Base-by-base conservation (phyloP, 371 early-diverging fungal genomes). In the Batkoa obscura region DNA sequence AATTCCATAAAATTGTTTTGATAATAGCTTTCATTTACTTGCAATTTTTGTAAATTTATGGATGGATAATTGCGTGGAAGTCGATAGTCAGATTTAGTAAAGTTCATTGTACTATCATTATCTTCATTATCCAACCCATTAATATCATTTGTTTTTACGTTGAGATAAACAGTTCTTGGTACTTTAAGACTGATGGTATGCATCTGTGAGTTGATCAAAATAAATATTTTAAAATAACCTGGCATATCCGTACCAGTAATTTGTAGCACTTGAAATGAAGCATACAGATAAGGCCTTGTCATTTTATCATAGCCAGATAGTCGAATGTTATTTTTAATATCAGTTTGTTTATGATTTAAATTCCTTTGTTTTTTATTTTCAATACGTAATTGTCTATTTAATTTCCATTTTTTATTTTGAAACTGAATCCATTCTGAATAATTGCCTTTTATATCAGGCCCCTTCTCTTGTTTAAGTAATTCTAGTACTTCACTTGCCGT, bases 181-280 rank as follows among this genome's bases (percentile, higher is more conserved):
- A 94, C 81, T 0, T 75, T 64, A 2, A 97, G 55, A 1, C 78
- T 73, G 37, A 91, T 71, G 2, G 73, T 60, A 43, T 81, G 78
- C 57, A 95, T 64, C 30, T 75, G 70, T 31, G 72, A 75, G 50
- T 82, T 76, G 12, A 86, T 72, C 32, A 84, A 58, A 13, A 83
- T 77, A 92, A 92, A 97, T 39, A 92, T 70, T 4, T 72, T 69
- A 55, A 85, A 85, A 62, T 86, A 81, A 30, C 95, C 95, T 1
- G 87, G 83, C 2, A 66, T 71, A 36, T 90, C 90, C 0, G 83
- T 86, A 46, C 82, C 84, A 12, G 71, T 74, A 45, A 93, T 79
- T 59, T 90, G 90, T 15, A 97, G 45, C 4, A 97, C 69, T 55
- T 93, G 80, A 90, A 92, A 90, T 1, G 73, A 52, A 42, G 57